Evolutionary conservation across 805 yeast species (phyloP).

Genomic region (Candida ortonii): DNA sequence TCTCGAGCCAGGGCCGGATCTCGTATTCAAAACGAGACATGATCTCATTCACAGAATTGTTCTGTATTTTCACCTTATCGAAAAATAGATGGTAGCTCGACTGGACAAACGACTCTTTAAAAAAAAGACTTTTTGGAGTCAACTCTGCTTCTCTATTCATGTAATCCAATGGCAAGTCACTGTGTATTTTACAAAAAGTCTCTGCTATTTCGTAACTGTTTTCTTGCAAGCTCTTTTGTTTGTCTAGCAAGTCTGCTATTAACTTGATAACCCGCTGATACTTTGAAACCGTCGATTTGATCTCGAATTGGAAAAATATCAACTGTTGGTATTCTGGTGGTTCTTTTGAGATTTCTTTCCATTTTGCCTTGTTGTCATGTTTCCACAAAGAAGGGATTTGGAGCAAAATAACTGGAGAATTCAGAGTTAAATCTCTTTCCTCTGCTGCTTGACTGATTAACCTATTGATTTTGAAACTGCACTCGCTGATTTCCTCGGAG

Average conservation of each 20-base stretch:
- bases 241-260: slow-evolving; percentile 10
- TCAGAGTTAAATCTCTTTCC: not conserved
- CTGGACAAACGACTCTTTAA: slow-evolving; percentile 24
- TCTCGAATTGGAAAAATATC: slow-evolving; percentile 16
- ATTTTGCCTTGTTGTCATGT: slow-evolving; percentile 15
- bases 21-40: slow-evolving; percentile 19
- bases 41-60: slow-evolving; percentile 13
- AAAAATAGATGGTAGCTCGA: slow-evolving; percentile 25
- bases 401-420: slow-evolving; percentile 16
- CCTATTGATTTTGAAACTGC: slow-evolving; percentile 2
- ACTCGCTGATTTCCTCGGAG: slow-evolving; percentile 2
- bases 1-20: slow-evolving; percentile 9
- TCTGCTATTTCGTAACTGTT: slow-evolving; percentile 11
- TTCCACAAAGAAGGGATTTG: slow-evolving; percentile 26
- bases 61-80: slow-evolving; percentile 21
- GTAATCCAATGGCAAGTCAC: slow-evolving; percentile 10
- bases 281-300: slow-evolving; percentile 8
- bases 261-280: slow-evolving; percentile 11
- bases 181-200: slow-evolving; percentile 12
- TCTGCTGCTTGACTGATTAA: slow-evolving; percentile 1
- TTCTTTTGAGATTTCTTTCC: slow-evolving; percentile 21
- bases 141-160: slow-evolving; percentile 4
- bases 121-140: slow-evolving; percentile 25
- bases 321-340: slow-evolving; percentile 20
- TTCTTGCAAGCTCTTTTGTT: slow-evolving; percentile 13